Evolutionary conservation across 768 basidiomycete genomes (phyloP).

Genomic region (Arthromyces matolae): DNA sequence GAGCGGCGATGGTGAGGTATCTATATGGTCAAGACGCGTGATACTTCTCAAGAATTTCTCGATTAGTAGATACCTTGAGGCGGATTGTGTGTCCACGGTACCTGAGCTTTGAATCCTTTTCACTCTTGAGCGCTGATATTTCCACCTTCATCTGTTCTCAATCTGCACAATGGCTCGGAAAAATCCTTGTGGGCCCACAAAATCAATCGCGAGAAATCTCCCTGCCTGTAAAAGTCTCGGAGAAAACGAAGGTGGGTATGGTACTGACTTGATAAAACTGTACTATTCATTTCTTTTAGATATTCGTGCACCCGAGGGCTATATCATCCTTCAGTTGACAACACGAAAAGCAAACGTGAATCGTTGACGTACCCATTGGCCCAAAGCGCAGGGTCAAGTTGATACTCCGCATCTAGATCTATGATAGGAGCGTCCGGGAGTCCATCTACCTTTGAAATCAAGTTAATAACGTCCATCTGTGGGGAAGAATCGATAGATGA

Average conservation of each 20-base stretch:
- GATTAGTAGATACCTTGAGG: slow-evolving; percentile 2
- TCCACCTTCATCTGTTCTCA: too few species aligned
- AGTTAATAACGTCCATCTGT: slow-evolving; percentile 73
- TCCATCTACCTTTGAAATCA: slow-evolving; percentile 59
- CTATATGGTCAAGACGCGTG: background rate
- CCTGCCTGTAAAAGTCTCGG: slow-evolving; percentile 31
- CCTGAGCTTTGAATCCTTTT: background rate
- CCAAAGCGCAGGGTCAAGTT: slow-evolving; percentile 49
- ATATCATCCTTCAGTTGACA: background rate
- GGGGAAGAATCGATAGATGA: too few species aligned
- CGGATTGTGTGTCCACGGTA: slow-evolving; percentile 1
- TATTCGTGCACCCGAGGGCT: slow-evolving; percentile 68
- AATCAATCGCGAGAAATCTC: too few species aligned
- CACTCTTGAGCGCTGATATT: too few species aligned
- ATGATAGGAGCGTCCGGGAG: slow-evolving; percentile 65
- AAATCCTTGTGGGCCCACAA: too few species aligned
- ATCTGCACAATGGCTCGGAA: too few species aligned
- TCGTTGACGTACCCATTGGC: slow-evolving; percentile 51
- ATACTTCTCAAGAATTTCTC: background rate
- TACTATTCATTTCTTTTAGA: slow-evolving; percentile 59
- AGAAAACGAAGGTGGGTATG: background rate
- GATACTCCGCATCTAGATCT: slow-evolving; percentile 46
- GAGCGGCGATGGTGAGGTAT: background rate
- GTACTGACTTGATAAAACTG: slow-evolving; percentile 56
- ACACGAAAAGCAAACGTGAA: background rate